Conservation (phyloP, 805 yeast species). For the Zygosaccharomyces lentus region DNA sequence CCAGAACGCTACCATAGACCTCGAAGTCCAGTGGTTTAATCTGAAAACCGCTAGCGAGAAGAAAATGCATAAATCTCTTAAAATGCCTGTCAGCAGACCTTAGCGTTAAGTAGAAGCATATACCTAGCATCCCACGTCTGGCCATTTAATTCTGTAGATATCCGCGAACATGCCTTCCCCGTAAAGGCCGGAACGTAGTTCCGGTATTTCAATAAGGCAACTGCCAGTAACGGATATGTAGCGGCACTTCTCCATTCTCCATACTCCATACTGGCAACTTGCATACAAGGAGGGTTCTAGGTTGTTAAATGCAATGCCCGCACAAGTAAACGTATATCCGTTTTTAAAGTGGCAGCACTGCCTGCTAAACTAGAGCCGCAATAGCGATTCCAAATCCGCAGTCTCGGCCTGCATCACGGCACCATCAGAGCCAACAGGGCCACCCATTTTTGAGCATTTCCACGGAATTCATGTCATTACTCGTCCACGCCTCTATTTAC, state of each 20-base stretch:
- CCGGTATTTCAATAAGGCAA: not conserved
- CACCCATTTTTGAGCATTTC: not conserved
- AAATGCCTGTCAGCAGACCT: not conserved
- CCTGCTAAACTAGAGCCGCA: not conserved
- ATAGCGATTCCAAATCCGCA: not conserved
- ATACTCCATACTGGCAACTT: not conserved
- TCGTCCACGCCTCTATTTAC: slow-evolving; percentile 5
- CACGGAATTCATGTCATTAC: not conserved
- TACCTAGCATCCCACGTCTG: not conserved
- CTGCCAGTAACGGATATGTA: not conserved
- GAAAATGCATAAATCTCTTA: not conserved
- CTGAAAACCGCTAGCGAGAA: not conserved
- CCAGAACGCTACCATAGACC: not conserved
- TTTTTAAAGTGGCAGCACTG: not conserved
- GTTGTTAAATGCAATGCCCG: not conserved
- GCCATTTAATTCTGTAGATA: not conserved
- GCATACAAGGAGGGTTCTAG: not conserved
- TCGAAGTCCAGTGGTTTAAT: slow-evolving; percentile 1
- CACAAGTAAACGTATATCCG: slow-evolving; percentile 1
- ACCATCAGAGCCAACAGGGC: not conserved
- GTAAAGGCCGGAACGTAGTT: not conserved
- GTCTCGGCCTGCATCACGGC: not conserved
- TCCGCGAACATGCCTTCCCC: not conserved
- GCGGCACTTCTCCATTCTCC: not conserved
- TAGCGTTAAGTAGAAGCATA: not conserved